phyloP scores from a whole-genome alignment of 2,329 filamentous ascomycete species.

The Talaromyces sp. region DNA sequence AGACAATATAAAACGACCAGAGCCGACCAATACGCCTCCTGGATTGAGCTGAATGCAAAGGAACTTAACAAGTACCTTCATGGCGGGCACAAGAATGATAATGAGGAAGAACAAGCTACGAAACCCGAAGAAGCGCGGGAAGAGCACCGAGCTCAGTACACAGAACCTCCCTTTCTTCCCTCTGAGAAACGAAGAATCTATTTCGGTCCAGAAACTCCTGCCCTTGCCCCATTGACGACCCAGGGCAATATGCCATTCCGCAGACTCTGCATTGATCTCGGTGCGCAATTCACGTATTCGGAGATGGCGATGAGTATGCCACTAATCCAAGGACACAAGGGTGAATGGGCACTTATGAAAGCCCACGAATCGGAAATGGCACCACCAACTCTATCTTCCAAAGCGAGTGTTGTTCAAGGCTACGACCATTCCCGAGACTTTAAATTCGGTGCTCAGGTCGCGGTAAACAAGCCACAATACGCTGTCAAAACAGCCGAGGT shows the following conservation, averaged over 20 bases:
- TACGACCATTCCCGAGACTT: slow-evolving; percentile 82
- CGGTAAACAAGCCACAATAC: slow-evolving; percentile 85
- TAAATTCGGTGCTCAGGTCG: slow-evolving; percentile 88
- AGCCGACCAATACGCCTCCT: slow-evolving; percentile 70
- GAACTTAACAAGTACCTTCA: slow-evolving; percentile 47
- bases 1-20: slow-evolving; percentile 66
- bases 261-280: slow-evolving; percentile 80
- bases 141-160: slow-evolving; percentile 73
- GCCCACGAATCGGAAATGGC: slow-evolving; percentile 77
- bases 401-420: slow-evolving; percentile 55
- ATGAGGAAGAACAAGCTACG: slow-evolving; percentile 20
- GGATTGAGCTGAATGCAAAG: slow-evolving; percentile 63
- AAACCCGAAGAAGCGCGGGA: slow-evolving; percentile 44
- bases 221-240: slow-evolving; percentile 90
- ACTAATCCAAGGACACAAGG: slow-evolving; percentile 80
- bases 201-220: slow-evolving; percentile 88
- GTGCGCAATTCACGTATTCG: slow-evolving; percentile 90
- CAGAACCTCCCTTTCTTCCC: slow-evolving; percentile 80
- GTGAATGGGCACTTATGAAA: slow-evolving; percentile 93
- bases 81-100: slow-evolving; percentile 36
- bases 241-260: slow-evolving; percentile 96
- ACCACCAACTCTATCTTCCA: slow-evolving; percentile 61
- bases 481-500: slow-evolving; percentile 84
- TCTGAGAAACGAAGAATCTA: slow-evolving; percentile 94
- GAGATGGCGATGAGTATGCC: slow-evolving; percentile 96